Percentiles rank a stretch among this genome's conserved stretches.
Conservation (phyloP, 2,329 filamentous ascomycete species). For the Sordariomycetes sp. region DNA sequence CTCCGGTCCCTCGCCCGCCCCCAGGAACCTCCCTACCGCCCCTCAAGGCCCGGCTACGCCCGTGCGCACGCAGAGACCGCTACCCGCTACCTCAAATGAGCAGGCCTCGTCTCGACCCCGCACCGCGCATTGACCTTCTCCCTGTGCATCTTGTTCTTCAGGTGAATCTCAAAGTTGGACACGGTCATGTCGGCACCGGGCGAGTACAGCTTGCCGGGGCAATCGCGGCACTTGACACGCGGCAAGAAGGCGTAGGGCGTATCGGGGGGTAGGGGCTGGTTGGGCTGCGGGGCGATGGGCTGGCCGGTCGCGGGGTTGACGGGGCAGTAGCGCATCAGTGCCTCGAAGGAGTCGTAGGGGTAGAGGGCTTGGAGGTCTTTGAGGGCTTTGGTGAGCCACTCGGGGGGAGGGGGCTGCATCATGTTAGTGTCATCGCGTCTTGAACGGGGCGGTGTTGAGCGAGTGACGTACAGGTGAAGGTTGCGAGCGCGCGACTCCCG, state of each 20-base stretch:
- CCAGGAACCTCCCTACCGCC: too few species aligned
- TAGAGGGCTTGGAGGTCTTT: constrained; percentile 56
- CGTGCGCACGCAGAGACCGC: neutral
- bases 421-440: neutral
- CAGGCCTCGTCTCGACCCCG: constrained; percentile 10
- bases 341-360: constrained; percentile 74
- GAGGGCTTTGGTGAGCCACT: constrained; percentile 71
- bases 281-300: constrained; percentile 37
- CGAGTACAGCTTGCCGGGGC: constrained; percentile 87
- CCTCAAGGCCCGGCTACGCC: neutral
- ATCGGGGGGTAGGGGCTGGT: constrained; percentile 42
- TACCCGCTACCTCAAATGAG: neutral
- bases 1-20: neutral
- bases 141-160: constrained; percentile 72
- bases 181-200: constrained; percentile 75
- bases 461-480: constrained; percentile 7
- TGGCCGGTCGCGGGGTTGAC: constrained; percentile 60
- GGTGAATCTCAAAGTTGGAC: constrained; percentile 83
- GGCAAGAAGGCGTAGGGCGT: constrained; percentile 76
- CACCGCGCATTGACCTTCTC: constrained; percentile 42
- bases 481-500: constrained; percentile 15
- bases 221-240: constrained; percentile 82
- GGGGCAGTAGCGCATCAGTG: constrained; percentile 78
- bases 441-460: constrained; percentile 8
- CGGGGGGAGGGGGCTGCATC: constrained; percentile 64